Evolutionary conservation across 164 flowering plant species (phyloP).

Genomic region (Dillenia turbinata): DNA sequence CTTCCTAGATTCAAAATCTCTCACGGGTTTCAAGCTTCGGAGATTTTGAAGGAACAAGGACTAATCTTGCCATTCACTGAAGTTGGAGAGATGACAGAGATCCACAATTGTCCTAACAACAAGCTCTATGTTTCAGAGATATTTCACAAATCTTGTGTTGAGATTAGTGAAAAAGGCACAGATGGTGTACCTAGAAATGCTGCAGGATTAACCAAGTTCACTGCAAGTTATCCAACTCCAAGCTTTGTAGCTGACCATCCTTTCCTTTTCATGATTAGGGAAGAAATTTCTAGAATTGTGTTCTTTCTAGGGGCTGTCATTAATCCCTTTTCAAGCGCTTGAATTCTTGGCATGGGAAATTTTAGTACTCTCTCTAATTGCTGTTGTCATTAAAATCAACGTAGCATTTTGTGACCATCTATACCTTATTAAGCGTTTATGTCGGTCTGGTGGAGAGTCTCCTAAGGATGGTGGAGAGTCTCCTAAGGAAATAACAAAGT

Average conservation of each 20-base stretch:
- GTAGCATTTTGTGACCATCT: too few species aligned
- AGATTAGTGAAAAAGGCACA: not conserved
- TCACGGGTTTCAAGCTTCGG: conserved; percentile 13
- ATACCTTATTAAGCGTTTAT: too few species aligned
- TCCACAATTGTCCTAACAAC: not conserved
- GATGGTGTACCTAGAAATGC: not conserved
- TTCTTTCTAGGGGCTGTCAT: conserved; percentile 13
- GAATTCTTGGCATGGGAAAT: too few species aligned
- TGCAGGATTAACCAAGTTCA: not conserved
- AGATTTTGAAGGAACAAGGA: conserved; percentile 7
- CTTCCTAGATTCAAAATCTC: conserved; percentile 25
- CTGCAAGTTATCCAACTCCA: too few species aligned
- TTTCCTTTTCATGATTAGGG: conserved; percentile 16
- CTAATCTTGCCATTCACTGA: not conserved
- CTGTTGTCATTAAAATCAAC: too few species aligned
- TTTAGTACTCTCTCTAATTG: too few species aligned
- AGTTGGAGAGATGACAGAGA: too few species aligned
- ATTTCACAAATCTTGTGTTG: conserved; percentile 1
- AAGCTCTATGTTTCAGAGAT: not conserved
- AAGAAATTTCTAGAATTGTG: conserved; percentile 3
- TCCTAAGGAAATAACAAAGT: too few species aligned
- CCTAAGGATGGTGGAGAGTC: too few species aligned
- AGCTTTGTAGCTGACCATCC: conserved; percentile 16
- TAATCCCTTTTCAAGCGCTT: not conserved
- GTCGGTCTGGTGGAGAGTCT: too few species aligned